Percentiles rank a stretch among this genome's conserved stretches.
Evolutionary conservation across 129 eudicot genomes (phyloP).

Genomic region (Flaveria ramosissima): DNA sequence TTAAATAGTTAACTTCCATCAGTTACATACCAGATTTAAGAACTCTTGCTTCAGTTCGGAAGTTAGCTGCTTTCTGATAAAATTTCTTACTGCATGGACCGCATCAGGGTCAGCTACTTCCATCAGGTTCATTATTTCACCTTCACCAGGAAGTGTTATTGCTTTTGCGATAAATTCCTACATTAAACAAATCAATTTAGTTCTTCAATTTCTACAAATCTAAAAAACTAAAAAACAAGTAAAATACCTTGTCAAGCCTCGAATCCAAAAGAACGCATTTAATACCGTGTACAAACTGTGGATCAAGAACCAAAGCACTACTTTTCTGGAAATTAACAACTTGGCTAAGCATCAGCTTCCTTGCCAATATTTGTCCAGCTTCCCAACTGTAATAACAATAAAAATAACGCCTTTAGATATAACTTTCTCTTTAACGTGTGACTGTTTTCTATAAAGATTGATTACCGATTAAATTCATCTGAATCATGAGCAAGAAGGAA

Average conservation of each 20-base stretch:
- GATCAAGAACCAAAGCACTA: constrained; percentile 60
- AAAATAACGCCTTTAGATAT: background rate
- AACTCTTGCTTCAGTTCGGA: constrained; percentile 64
- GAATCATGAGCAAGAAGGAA: constrained; percentile 98
- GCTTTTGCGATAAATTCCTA: constrained; percentile 96
- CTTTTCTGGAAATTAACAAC: constrained; percentile 78
- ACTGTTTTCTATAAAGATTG: background rate
- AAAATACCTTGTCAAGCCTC: constrained; percentile 74
- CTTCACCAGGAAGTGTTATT: constrained; percentile 82
- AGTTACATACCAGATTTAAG: constrained; percentile 46
- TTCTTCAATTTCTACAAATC: background rate
- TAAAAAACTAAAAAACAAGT: background rate
- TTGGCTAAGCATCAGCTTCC: constrained; percentile 76
- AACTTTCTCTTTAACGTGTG: background rate
- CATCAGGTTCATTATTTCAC: constrained; percentile 96
- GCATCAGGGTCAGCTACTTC: constrained; percentile 96
- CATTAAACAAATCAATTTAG: constrained; percentile 4
- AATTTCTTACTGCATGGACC: constrained; percentile 43
- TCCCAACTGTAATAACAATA: constrained; percentile 66
- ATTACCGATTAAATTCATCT: constrained; percentile 90
- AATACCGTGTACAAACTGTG: constrained; percentile 68
- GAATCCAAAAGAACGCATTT: constrained; percentile 68
- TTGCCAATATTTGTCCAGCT: constrained; percentile 82
- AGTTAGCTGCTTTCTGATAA: constrained; percentile 71
- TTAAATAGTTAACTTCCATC: too few relatives aligned